These are phyloP conservation scores for Erigeron canadensis DNA, from an alignment of 129 eudicot species.

Conservation along the genomic window DNA sequence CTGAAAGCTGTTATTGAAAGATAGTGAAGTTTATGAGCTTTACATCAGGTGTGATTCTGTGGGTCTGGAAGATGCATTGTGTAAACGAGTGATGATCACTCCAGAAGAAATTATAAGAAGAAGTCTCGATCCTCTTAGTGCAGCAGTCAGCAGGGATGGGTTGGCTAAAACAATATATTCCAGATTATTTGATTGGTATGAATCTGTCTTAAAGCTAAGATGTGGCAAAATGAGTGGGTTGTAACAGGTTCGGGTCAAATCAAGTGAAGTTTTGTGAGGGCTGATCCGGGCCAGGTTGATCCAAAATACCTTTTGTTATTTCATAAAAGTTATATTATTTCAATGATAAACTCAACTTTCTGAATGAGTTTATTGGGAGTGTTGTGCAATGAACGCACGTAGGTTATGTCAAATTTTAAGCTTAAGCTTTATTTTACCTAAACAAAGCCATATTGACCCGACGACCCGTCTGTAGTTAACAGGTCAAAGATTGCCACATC, in stretches of 20 bases:
- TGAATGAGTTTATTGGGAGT: too few species aligned
- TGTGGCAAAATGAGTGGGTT: neutral
- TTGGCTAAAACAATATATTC: slow-evolving; percentile 93
- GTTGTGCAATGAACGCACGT: too few species aligned
- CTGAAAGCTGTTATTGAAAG: slow-evolving; percentile 3
- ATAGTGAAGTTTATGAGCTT: slow-evolving; percentile 11
- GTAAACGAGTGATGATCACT: slow-evolving; percentile 96
- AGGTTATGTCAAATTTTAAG: too few species aligned
- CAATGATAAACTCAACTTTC: neutral
- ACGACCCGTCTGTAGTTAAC: neutral
- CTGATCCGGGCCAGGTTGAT: slow-evolving; percentile 4
- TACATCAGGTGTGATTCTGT: slow-evolving; percentile 76
- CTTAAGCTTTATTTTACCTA: too few species aligned
- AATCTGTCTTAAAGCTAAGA: neutral
- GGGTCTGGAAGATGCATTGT: slow-evolving; percentile 91
- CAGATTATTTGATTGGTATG: slow-evolving; percentile 93
- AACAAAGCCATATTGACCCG: too few species aligned
- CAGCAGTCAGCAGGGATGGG: slow-evolving; percentile 94
- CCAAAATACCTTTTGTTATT: neutral
- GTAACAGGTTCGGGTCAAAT: slow-evolving; percentile 2
- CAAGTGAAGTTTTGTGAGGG: slow-evolving; percentile 2
- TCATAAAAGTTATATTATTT: neutral
- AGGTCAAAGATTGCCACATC: neutral
- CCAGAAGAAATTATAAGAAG: slow-evolving; percentile 98
- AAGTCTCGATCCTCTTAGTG: slow-evolving; percentile 96